Base-by-base conservation (phyloP, 306 rosid genomes). In the Malus sieversii region DNA sequence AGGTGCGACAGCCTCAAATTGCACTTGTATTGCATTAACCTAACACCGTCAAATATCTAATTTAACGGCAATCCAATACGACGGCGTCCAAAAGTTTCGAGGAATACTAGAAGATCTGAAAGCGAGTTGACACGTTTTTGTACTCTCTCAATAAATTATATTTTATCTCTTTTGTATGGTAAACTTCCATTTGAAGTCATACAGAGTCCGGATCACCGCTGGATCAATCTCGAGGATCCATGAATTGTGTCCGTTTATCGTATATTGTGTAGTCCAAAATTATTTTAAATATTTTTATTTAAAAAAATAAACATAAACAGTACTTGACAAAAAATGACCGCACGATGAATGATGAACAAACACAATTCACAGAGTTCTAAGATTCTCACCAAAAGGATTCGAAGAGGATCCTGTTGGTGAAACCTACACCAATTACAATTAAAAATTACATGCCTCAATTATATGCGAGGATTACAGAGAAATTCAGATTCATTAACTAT, bases 311-410 rank as follows among this genome's bases (percentile, higher is more conserved):
- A 33, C 1, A 33, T 33, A 33, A 33, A 33, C 1, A 33, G 35
- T 33, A 33, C 7, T 1, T 33, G 35, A 33, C 7, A 33, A 33
- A 33, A 33, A 33, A 5, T 33, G 35, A 33, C 0, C 1, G 35
- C 7, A 33, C 35, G 0, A 33, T 33, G 1, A 5, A 33, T 0
- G 6, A 32, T 32, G 35, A 32, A 32, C 0, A 1, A 0, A 33
- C 0, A 33, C 6, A 0, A 33, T 33, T 33, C 0, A 33, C 1
- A 0, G 35, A 33, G 1, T 0, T 1, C 1, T 5, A 30, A 0
- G 33, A 30, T 30, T 0, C 1, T 30, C 33, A 30, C 5, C 33
- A 30, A 30, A 30, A 33, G 6, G 7, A 33, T 33, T 0, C 7
- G 7, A 1, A 33, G 7, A 33, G 35, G 35, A 33, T 33, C 35